Evolutionary conservation across 768 basidiomycete genomes (phyloP).

Genomic region (Suillus americanus): DNA sequence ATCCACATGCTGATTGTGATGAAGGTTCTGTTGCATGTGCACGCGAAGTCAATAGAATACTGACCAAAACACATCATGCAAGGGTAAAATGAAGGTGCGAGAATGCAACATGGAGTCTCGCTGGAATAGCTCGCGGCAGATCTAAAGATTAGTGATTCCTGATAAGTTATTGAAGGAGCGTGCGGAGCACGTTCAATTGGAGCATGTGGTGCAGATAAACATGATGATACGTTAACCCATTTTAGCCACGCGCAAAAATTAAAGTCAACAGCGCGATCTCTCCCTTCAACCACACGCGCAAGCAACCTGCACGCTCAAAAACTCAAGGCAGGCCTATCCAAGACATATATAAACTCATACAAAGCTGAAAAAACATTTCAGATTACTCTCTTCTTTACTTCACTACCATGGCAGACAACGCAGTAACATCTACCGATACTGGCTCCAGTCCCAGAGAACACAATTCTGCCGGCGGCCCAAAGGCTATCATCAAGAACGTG

Average conservation of each 20-base stretch:
- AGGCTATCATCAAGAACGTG: constrained; percentile 94
- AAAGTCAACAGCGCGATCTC: constrained; percentile 15
- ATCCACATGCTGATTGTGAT: constrained; percentile 10
- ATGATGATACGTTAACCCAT: constrained; percentile 2
- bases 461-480: constrained; percentile 46
- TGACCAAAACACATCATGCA: not conserved
- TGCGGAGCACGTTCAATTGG: constrained; percentile 9
- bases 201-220: constrained; percentile 13
- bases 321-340: constrained; percentile 25
- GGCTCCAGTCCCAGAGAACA: constrained; percentile 42
- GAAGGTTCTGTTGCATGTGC: constrained; percentile 10
- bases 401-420: constrained; percentile 45
- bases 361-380: not conserved
- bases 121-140: constrained; percentile 2
- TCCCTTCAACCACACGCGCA: constrained; percentile 18
- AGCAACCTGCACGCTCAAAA: constrained; percentile 17
- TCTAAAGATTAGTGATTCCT: constrained; percentile 3
- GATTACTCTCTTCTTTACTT: not conserved
- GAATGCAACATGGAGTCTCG: constrained; percentile 4
- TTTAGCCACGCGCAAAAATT: constrained; percentile 15
- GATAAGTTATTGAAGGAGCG: constrained; percentile 8
- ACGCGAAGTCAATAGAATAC: constrained; percentile 3
- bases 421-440: constrained; percentile 47
- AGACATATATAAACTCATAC: constrained; percentile 27
- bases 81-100: constrained; percentile 4